Evolutionary conservation across 495 filamentous ascomycete species (phyloP), one percentile per base, ranked within the genome.

Genomic region (Trichoderma parareesei): DNA sequence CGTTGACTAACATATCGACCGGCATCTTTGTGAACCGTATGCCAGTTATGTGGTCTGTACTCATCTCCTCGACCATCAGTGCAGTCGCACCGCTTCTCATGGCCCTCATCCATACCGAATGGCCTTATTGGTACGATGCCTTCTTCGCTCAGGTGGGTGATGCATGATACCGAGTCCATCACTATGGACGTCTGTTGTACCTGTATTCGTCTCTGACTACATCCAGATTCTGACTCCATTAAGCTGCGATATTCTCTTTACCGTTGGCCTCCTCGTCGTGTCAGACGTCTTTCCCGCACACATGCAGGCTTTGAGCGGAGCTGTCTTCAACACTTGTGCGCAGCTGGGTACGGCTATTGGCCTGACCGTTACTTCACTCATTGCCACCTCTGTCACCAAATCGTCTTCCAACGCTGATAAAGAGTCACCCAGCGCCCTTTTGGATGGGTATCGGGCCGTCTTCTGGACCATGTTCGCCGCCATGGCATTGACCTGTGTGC

Each of bases 331-430:
- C 66, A 85, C 84, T 0, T 70, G 84, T n/a, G 71, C 79, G 4
- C 85, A 88, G 68, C 80, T 88, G 61, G 87, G 87, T 0, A 84
- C 77, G 18, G 77, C 79, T 0, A 73, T 89, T 13, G 86, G 87
- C 0, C 68, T 88, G 5, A 82, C 83, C 6, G 67, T 85, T 11
- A 79, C 82, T 38, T 82, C 81, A 10, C 78, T 85, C 14, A 80
- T 89, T 44, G 81, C 87, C 0, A 72, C 76, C 2, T 70, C 73
- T 38, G 77, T 87, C 1, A 87, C 85, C 0, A 49, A 49, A 27
- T 0, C 46, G 20, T 49, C n/a, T 49, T 9, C 46, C 7, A 18
- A 49, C 5, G 46, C 46, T 49, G 46, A 49, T 20, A 75, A 71
- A 35, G 61, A 63, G 4, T 70, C 71, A 38, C 73, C 73, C 3